A percentile compares a stretch with the other conserved stretches of the same genome.
Evolutionary conservation across 2,329 filamentous ascomycete genomes (phyloP).

Genomic region (Aspergillus aculeatinus): DNA sequence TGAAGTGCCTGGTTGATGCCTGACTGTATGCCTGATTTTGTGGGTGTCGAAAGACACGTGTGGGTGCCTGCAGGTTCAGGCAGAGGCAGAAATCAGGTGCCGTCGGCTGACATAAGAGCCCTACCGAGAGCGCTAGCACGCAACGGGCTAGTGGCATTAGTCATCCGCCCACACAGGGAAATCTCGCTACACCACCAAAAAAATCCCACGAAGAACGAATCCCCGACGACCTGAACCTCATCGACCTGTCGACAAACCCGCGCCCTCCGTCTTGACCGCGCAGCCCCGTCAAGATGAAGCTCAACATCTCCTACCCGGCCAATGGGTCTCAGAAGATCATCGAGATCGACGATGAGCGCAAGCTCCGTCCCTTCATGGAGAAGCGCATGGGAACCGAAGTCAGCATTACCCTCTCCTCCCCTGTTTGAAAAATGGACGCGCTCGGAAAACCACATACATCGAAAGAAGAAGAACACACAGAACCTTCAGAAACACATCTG

Average conservation of each 20-base stretch:
- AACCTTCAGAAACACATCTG: background rate
- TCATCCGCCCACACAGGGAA: conserved; percentile 40
- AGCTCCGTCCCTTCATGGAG: conserved; percentile 98
- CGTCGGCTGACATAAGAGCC: conserved; percentile 26
- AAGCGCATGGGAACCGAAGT: conserved; percentile 72
- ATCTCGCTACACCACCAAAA: conserved; percentile 44
- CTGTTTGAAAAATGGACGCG: conserved; percentile 6
- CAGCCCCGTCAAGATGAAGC: conserved; percentile 67
- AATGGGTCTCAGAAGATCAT: conserved; percentile 99
- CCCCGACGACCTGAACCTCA: conserved; percentile 39
- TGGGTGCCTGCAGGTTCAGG: background rate
- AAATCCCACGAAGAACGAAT: conserved; percentile 39
- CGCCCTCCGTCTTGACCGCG: conserved; percentile 50
- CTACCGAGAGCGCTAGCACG: conserved; percentile 26
- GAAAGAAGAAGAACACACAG: conserved; percentile 2
- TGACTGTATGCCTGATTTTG: background rate
- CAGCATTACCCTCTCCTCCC: conserved; percentile 31
- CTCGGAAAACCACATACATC: background rate
- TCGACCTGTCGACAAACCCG: conserved; percentile 43
- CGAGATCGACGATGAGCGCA: conserved; percentile 99
- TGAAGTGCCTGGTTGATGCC: background rate
- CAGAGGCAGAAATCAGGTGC: background rate
- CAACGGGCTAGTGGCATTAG: conserved; percentile 34
- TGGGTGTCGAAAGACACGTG: background rate
- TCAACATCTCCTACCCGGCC: conserved; percentile 86